Percentiles rank a stretch among this genome's conserved stretches.
Conservation (phyloP, 2,329 filamentous ascomycete species). For the Aspergillus pseudoviridinutans region DNA sequence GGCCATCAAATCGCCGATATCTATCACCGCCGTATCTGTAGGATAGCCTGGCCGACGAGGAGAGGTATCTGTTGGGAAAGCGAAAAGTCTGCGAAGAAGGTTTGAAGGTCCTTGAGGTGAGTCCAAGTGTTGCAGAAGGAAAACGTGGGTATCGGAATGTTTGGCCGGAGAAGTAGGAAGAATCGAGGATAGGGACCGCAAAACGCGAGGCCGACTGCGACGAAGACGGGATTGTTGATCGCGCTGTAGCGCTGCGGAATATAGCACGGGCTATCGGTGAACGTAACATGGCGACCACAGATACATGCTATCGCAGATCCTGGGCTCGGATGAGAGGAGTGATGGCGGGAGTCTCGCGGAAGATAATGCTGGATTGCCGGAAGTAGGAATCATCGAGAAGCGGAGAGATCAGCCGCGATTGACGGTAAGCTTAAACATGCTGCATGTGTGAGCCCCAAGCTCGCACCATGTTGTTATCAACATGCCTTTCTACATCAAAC, state of each 20-base stretch:
- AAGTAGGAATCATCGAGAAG: neutral
- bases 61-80: slow-evolving; percentile 9
- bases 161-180: neutral
- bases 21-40: slow-evolving; percentile 8
- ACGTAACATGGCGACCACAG: slow-evolving; percentile 11
- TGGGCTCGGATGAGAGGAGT: neutral
- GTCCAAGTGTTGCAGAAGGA: neutral
- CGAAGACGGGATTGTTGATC: neutral
- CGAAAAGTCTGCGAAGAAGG: neutral
- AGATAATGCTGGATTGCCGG: neutral
- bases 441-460: neutral
- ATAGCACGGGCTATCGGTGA: slow-evolving; percentile 7
- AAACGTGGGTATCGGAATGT: neutral
- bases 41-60: slow-evolving; percentile 5
- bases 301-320: neutral
- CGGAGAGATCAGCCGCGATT: neutral
- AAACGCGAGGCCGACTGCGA: neutral
- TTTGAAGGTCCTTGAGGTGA: neutral
- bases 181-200: neutral
- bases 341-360: neutral
- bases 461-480: neutral
- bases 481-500: neutral
- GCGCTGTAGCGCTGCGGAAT: neutral
- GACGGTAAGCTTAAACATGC: neutral
- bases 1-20: slow-evolving; percentile 18